Percentiles rank a stretch among this genome's conserved stretches.
Evolutionary conservation across 345 rosid genomes (phyloP).

Genomic region (Camelina neglecta): DNA sequence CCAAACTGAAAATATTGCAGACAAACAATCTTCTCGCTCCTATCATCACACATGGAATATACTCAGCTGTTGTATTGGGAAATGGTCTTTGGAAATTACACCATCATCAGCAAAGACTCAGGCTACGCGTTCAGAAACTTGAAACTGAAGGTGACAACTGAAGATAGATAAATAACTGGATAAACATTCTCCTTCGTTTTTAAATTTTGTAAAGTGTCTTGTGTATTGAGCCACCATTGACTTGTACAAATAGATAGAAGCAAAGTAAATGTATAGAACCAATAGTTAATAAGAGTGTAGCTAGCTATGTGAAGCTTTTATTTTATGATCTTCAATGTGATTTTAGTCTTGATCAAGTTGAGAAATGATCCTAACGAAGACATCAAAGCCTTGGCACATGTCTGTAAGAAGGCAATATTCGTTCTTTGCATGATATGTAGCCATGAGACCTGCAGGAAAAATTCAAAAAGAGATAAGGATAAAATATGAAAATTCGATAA

Average conservation of each 20-base stretch:
- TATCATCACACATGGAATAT: slow-evolving; percentile 89
- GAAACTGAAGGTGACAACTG: slow-evolving; percentile 49
- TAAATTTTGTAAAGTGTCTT: slow-evolving; percentile 35
- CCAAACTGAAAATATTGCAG: slow-evolving; percentile 48
- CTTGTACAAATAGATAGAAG: slow-evolving; percentile 38
- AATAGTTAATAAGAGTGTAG: slow-evolving; percentile 20
- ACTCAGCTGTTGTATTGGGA: slow-evolving; percentile 84
- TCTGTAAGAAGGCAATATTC: slow-evolving; percentile 92
- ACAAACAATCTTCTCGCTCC: slow-evolving; percentile 89
- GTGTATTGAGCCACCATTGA: slow-evolving; percentile 36
- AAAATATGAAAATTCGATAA: background rate
- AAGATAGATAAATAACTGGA: slow-evolving; percentile 24
- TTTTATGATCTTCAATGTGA: background rate
- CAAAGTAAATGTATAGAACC: slow-evolving; percentile 37
- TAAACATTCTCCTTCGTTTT: background rate
- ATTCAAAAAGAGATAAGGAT: background rate
- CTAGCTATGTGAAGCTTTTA: slow-evolving; percentile 29
- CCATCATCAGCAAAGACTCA: slow-evolving; percentile 71
- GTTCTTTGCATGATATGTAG: slow-evolving; percentile 92
- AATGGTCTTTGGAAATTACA: slow-evolving; percentile 95
- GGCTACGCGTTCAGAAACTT: slow-evolving; percentile 67
- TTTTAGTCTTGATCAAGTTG: slow-evolving; percentile 66
- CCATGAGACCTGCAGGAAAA: slow-evolving; percentile 77
- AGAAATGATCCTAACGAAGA: slow-evolving; percentile 72
- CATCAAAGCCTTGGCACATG: slow-evolving; percentile 91